Evolutionary conservation across 2,329 filamentous ascomycete genomes (phyloP).

Genomic region (Phialophora macrospora): DNA sequence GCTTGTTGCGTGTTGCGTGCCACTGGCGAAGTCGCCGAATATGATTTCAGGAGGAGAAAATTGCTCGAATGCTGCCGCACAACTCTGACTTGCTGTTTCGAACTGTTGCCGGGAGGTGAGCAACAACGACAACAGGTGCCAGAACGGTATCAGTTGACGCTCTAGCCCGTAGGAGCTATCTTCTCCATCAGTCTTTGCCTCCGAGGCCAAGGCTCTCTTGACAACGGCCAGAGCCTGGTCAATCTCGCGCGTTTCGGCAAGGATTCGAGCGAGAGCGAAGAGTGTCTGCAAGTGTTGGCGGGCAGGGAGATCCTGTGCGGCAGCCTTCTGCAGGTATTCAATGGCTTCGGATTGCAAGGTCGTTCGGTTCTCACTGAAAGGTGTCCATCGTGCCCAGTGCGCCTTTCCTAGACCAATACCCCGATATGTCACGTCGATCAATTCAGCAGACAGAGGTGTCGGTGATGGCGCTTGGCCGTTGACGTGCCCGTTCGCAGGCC

Average conservation of each 20-base stretch:
- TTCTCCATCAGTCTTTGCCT: slow-evolving; percentile 46
- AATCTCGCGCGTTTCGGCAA: slow-evolving; percentile 84
- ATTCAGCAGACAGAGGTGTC: slow-evolving; percentile 16
- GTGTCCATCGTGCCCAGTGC: slow-evolving; percentile 83
- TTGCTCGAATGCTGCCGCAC: slow-evolving; percentile 89
- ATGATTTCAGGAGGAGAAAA: slow-evolving; percentile 74
- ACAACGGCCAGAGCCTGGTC: slow-evolving; percentile 79
- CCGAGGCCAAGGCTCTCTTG: slow-evolving; percentile 72
- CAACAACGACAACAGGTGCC: slow-evolving; percentile 87
- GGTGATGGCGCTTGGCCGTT: slow-evolving; percentile 5
- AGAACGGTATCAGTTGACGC: slow-evolving; percentile 72
- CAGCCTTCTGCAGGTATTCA: slow-evolving; percentile 72
- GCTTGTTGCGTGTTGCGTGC: slow-evolving; percentile 21
- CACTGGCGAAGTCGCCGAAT: slow-evolving; percentile 61
- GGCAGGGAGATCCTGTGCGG: slow-evolving; percentile 69
- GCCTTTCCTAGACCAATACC: slow-evolving; percentile 85
- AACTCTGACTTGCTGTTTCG: slow-evolving; percentile 76
- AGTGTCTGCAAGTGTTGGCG: slow-evolving; percentile 74
- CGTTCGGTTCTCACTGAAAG: slow-evolving; percentile 71
- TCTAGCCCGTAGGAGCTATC: slow-evolving; percentile 31
- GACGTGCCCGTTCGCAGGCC: slow-evolving; percentile 21
- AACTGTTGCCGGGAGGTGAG: slow-evolving; percentile 87
- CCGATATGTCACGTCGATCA: slow-evolving; percentile 50
- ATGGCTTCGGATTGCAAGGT: slow-evolving; percentile 79
- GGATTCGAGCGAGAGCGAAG: slow-evolving; percentile 80